These are phyloP conservation scores for Pestalotiopsis sp. DNA, from an alignment of 2,329 filamentous ascomycete species.

Conservation along the genomic window DNA sequence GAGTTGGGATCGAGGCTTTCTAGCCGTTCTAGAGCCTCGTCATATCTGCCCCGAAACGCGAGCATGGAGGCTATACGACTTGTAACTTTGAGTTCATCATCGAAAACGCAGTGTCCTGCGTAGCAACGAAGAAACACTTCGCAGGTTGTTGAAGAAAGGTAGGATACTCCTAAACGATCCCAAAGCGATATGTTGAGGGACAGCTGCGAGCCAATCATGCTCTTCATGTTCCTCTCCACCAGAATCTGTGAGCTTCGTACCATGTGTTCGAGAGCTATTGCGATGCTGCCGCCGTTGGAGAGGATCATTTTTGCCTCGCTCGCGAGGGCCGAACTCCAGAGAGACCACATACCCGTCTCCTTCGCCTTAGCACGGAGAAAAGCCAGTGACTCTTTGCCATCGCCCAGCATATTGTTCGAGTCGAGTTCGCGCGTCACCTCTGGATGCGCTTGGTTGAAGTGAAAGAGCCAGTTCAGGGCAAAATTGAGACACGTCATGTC, in stretches of 20 bases:
- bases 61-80: conserved; percentile 70
- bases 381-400: conserved; percentile 76
- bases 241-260: conserved; percentile 82
- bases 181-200: conserved; percentile 73
- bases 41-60: conserved; percentile 68
- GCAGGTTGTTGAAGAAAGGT: conserved; percentile 59
- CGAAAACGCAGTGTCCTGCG: conserved; percentile 55
- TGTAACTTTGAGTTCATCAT: conserved; percentile 75
- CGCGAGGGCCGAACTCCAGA: conserved; percentile 80
- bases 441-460: conserved; percentile 86
- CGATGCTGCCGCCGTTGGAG: conserved; percentile 65
- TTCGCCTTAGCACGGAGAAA: conserved; percentile 86
- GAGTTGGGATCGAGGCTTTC: conserved; percentile 60
- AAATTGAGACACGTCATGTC: conserved; percentile 94
- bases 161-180: conserved; percentile 67
- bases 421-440: conserved; percentile 69
- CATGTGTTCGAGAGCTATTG: conserved; percentile 71
- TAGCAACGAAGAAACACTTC: conserved; percentile 79
- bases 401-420: conserved; percentile 72
- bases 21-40: conserved; percentile 63
- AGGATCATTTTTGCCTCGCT: conserved; percentile 83
- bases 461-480: conserved; percentile 92
- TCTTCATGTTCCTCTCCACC: conserved; percentile 72
- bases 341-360: conserved; percentile 80
- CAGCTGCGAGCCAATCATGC: conserved; percentile 72